A percentile compares a stretch with the other conserved stretches of the same genome.
phyloP scores from a whole-genome alignment of 2,329 filamentous ascomycete species.

The Fusarium verrucosum region DNA sequence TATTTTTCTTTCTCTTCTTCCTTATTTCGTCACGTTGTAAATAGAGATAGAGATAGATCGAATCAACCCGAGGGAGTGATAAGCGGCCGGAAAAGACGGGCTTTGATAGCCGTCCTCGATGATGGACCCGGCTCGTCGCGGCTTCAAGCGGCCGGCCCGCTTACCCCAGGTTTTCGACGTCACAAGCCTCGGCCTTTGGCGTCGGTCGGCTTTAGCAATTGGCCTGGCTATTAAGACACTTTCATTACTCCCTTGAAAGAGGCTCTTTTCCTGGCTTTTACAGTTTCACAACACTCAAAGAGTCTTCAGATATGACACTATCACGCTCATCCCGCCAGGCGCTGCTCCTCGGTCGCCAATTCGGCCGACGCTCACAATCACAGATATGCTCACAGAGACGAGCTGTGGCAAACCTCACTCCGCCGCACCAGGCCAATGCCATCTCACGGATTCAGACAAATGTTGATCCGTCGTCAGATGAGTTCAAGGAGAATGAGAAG shows the following conservation, averaged over 20 bases:
- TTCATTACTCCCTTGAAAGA: constrained; percentile 21
- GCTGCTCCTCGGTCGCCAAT: constrained; percentile 51
- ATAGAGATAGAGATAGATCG: not conserved
- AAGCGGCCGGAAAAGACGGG: constrained; percentile 32
- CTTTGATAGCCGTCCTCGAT: constrained; percentile 28
- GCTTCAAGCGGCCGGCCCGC: constrained; percentile 39
- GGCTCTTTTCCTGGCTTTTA: constrained; percentile 11
- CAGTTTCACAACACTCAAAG: constrained; percentile 1
- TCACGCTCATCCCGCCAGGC: constrained; percentile 58
- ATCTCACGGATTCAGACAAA: constrained; percentile 81
- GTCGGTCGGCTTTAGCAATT: constrained; percentile 22
- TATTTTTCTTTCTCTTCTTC: not conserved
- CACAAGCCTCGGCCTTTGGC: constrained; percentile 42
- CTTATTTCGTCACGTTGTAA: not conserved
- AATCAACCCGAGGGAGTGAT: constrained; percentile 36
- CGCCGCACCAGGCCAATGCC: constrained; percentile 81
- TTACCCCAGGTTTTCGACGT: constrained; percentile 45
- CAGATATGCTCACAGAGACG: constrained; percentile 44
- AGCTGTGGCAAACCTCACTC: constrained; percentile 77
- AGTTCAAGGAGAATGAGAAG: constrained; percentile 81
- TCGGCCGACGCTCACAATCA: constrained; percentile 50
- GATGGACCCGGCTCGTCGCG: constrained; percentile 32
- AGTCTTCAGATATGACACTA: constrained; percentile 55
- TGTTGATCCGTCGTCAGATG: constrained; percentile 79
- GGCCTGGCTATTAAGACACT: constrained; percentile 9